These are phyloP conservation scores for Sporothrix variecibatus DNA, from an alignment of 2,329 filamentous ascomycete genomes.

Conservation along the genomic window DNA sequence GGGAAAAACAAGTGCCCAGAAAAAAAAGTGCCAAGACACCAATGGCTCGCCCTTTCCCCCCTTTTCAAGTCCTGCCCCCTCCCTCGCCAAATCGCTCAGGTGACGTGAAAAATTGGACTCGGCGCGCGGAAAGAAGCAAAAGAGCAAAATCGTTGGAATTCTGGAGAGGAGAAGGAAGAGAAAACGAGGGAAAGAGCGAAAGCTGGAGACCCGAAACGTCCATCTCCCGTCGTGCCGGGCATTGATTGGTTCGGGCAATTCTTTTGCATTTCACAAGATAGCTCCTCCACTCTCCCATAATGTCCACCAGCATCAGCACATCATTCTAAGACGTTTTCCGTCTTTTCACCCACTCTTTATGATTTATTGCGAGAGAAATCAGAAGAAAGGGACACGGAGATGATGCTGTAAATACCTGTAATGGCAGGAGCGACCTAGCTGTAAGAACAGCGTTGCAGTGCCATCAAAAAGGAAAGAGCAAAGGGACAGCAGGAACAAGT, in stretches of 20 bases:
- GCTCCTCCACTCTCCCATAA: not conserved
- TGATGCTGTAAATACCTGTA: not conserved
- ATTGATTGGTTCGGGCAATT: slow-evolving; percentile 10
- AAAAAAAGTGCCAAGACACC: slow-evolving; percentile 20
- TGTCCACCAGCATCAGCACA: not conserved
- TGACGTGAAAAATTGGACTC: slow-evolving; percentile 33
- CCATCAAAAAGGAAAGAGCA: not conserved
- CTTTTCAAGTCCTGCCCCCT: slow-evolving; percentile 1
- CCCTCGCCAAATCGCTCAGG: slow-evolving; percentile 36
- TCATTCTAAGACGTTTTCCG: not conserved
- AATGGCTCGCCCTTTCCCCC: not conserved
- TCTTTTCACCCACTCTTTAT: not conserved
- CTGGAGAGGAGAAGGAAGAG: slow-evolving; percentile 1
- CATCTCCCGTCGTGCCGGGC: not conserved
- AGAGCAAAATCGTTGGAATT: not conserved
- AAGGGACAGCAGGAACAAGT: not conserved
- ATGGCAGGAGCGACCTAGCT: not conserved
- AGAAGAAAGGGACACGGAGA: not conserved
- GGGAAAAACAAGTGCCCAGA: not conserved
- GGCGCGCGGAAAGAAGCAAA: slow-evolving; percentile 10
- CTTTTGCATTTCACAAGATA: not conserved
- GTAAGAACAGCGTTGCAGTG: not conserved
- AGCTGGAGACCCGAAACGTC: not conserved
- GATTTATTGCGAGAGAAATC: too few relatives aligned
- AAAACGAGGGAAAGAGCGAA: slow-evolving; percentile 1